These are phyloP conservation scores for Lentinula raphanica DNA, from an alignment of 768 basidiomycete genomes.

Conservation along the genomic window DNA sequence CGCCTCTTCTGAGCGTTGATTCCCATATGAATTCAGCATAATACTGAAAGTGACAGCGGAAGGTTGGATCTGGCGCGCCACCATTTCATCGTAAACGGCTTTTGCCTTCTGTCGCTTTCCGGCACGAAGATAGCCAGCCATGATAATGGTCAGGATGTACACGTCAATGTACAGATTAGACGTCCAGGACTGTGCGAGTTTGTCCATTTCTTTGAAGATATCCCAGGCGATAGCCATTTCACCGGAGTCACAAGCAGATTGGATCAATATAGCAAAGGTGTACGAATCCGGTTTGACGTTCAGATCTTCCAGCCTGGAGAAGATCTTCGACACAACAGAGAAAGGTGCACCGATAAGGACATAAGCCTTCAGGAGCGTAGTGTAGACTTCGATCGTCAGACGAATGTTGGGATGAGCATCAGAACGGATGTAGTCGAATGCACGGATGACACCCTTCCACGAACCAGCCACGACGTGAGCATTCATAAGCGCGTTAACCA, in stretches of 20 bases:
- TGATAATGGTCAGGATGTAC: slow-evolving; percentile 68
- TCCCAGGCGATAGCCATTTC: slow-evolving; percentile 57
- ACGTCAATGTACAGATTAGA: slow-evolving; percentile 41
- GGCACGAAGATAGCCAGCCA: slow-evolving; percentile 62
- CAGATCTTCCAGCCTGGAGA: slow-evolving; percentile 45
- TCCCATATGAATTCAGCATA: slow-evolving; percentile 60
- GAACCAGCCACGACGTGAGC: slow-evolving; percentile 77
- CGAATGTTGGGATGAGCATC: slow-evolving; percentile 28
- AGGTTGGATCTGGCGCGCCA: slow-evolving; percentile 55
- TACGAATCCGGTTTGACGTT: slow-evolving; percentile 53
- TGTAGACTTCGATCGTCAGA: slow-evolving; percentile 60
- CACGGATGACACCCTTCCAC: slow-evolving; percentile 68
- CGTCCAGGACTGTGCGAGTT: slow-evolving; percentile 29
- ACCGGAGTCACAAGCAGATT: slow-evolving; percentile 74
- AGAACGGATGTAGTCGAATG: slow-evolving; percentile 57
- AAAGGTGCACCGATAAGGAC: slow-evolving; percentile 79
- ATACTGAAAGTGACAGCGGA: slow-evolving; percentile 62
- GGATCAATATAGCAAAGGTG: slow-evolving; percentile 72
- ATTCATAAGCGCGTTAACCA: slow-evolving; percentile 73
- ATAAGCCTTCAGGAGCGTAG: slow-evolving; percentile 79
- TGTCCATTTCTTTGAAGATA: slow-evolving; percentile 67
- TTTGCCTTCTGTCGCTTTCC: slow-evolving; percentile 52
- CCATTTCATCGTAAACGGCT: slow-evolving; percentile 70
- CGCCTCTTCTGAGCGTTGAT: slow-evolving; percentile 42
- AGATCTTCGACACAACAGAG: slow-evolving; percentile 52